Percentiles rank a stretch among this genome's conserved stretches.
Conservation (phyloP, 805 yeast genomes). For the Danielia oregonensis region DNA sequence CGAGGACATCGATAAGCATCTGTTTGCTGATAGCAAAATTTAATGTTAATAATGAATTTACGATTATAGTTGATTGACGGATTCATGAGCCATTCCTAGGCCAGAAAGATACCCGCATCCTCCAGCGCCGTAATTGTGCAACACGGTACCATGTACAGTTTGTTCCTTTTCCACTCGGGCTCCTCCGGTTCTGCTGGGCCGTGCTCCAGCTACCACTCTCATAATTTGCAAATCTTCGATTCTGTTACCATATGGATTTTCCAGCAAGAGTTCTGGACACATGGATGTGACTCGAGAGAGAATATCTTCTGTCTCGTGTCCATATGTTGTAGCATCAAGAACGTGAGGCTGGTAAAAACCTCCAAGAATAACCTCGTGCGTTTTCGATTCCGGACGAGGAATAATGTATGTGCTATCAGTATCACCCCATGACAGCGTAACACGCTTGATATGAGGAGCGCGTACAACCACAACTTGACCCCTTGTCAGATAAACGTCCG, state of each 20-base stretch:
- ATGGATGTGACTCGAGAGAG: neutral
- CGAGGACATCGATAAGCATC: constrained; percentile 14
- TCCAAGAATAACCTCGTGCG: constrained; percentile 2
- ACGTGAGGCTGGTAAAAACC: constrained; percentile 1
- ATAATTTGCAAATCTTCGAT: neutral
- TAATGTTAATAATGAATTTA: neutral
- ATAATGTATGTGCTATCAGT: constrained; percentile 1
- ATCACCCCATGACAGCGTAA: neutral
- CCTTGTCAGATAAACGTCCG: neutral
- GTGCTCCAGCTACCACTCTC: constrained; percentile 3
- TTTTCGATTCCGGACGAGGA: constrained; percentile 1
- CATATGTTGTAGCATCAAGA: constrained; percentile 1
- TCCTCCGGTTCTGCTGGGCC: constrained; percentile 3
- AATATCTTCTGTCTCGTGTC: constrained; percentile 1
- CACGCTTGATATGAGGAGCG: constrained; percentile 3
- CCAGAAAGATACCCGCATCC: constrained; percentile 2
- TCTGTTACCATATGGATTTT: neutral
- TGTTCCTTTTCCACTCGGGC: constrained; percentile 3
- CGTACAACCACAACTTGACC: constrained; percentile 5
- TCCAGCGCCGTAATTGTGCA: constrained; percentile 5
- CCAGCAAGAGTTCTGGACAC: constrained; percentile 2
- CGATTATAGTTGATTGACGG: neutral
- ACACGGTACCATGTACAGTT: neutral
- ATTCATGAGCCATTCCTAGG: constrained; percentile 2
- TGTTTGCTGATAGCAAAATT: too few species aligned